Evolutionary conservation across 768 basidiomycete genomes (phyloP), one percentile per base, ranked within the genome.

Genomic region (Hygrophorus pudorinus): DNA sequence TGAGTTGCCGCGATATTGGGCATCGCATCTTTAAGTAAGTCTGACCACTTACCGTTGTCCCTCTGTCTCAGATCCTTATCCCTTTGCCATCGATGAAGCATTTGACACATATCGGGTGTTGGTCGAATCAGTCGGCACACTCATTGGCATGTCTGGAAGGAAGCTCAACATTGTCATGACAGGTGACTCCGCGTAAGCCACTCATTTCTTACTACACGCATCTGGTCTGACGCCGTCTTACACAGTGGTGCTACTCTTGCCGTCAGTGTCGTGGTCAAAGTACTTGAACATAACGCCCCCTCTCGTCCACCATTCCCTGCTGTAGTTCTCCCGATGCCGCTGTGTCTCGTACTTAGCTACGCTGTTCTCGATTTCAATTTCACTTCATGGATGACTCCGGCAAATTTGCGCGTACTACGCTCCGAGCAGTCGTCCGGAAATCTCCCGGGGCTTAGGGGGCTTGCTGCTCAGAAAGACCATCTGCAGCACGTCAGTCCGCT

Each of bases 341-440:
- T 83, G 31, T 85, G 86, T 1, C 70, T 98, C 46, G 80, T 96
- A 21, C 75, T 94, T 43, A 89, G 79, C 52, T 99, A 98, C 61
- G 78, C 93, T 0, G 86, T 85, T 18, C 73, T 98, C 36, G 93
- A 98, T 61, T 98, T 99, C 68, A 97, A 98, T 60, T 97, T 94
- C 56, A 91, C 90, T 0, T 94, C 92, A 16, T 98, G 94, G 94
- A 91, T 92, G 89, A 75, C 85, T 0, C 79, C 80, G 7, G 75
- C 75, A 14, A 80, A 97, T 59, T 70, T 97, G 45, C 80, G 78
- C 4, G 84, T 94, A 21, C 69, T 98, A 11, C 77, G 85, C 42
- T 77, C 84, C 2, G 93, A 98, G 59, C 87, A 90, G 56, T 91
- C 90, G 1, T 81, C 85, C 11, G 78, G 84, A 0, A 76, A 87